These are phyloP conservation scores for Cenococcum geophilum DNA, from an alignment of 495 filamentous ascomycete species.

Conservation along the genomic window DNA sequence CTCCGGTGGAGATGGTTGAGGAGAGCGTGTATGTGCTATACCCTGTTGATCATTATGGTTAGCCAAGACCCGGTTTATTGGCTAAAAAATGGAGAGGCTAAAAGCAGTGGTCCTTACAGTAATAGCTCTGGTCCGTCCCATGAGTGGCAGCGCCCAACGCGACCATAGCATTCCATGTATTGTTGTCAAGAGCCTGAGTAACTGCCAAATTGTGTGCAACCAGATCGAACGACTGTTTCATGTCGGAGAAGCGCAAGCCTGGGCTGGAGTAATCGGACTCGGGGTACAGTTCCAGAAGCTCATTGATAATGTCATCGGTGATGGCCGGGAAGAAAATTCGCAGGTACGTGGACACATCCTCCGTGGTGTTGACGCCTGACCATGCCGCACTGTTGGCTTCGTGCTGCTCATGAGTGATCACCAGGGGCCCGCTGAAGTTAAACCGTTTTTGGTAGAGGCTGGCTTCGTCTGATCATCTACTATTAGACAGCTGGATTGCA, in stretches of 20 bases:
- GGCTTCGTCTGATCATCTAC: constrained; percentile 21
- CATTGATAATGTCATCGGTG: constrained; percentile 33
- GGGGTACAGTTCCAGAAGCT: constrained; percentile 33
- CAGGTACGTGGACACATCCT: constrained; percentile 33
- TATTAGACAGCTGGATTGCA: too few relatives aligned
- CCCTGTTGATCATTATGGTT: too few relatives aligned
- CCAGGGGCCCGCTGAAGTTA: constrained; percentile 38
- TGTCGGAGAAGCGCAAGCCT: constrained; percentile 36
- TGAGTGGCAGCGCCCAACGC: constrained; percentile 34
- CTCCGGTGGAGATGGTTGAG: constrained; percentile 7
- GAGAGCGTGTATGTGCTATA: constrained; percentile 37
- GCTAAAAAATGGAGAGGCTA: too few relatives aligned
- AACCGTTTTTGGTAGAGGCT: constrained; percentile 40
- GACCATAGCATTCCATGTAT: constrained; percentile 38
- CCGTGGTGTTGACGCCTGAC: constrained; percentile 35
- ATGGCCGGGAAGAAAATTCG: constrained; percentile 37
- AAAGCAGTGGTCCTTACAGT: constrained; percentile 17
- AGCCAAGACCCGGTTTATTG: too few relatives aligned
- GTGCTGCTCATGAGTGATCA: constrained; percentile 37
- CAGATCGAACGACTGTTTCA: constrained; percentile 38
- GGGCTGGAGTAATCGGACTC: constrained; percentile 36
- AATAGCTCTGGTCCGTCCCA: constrained; percentile 39
- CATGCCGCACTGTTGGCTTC: constrained; percentile 35
- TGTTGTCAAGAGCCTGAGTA: constrained; percentile 35
- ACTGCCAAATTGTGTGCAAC: constrained; percentile 36